These are phyloP conservation scores for Penicillium corylophilum DNA, from an alignment of 2,329 filamentous ascomycete genomes.

Conservation along the genomic window DNA sequence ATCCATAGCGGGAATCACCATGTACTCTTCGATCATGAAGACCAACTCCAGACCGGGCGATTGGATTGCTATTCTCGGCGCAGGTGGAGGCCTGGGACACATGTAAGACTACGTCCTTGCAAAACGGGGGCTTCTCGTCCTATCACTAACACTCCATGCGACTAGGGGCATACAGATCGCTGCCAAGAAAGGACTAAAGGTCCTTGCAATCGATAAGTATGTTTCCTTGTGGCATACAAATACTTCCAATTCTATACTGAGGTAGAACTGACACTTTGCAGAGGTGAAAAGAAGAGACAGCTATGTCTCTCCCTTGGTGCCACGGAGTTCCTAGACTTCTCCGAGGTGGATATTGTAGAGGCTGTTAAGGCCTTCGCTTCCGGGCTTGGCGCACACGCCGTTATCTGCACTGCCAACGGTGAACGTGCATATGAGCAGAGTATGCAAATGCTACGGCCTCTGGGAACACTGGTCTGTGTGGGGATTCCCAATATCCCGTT, in stretches of 20 bases:
- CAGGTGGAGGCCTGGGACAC: slow-evolving; percentile 41
- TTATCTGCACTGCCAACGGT: slow-evolving; percentile 49
- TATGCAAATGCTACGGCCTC: slow-evolving; percentile 44
- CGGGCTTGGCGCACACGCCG: slow-evolving; percentile 46
- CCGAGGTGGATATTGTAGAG: slow-evolving; percentile 38
- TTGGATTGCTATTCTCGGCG: slow-evolving; percentile 38
- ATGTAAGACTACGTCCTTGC: slow-evolving; percentile 26
- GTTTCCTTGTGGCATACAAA: background rate
- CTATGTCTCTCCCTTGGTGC: slow-evolving; percentile 37
- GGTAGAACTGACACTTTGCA: slow-evolving; percentile 5
- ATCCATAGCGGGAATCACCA: slow-evolving; percentile 36
- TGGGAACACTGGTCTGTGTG: slow-evolving; percentile 50
- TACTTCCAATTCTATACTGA: background rate
- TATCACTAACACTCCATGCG: background rate
- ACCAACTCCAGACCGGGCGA: slow-evolving; percentile 35
- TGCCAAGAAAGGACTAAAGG: slow-evolving; percentile 34
- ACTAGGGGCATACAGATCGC: slow-evolving; percentile 40
- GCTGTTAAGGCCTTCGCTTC: slow-evolving; percentile 42
- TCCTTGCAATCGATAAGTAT: slow-evolving; percentile 41
- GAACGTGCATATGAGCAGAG: slow-evolving; percentile 47
- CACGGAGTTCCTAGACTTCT: slow-evolving; percentile 35
- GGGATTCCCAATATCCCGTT: slow-evolving; percentile 47
- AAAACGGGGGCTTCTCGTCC: background rate
- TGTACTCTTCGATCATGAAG: slow-evolving; percentile 42
- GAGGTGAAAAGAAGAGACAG: slow-evolving; percentile 35